Evolutionary conservation across 306 rosid species (phyloP), one percentile per base, ranked within the genome.

Genomic region (Prunus kanzakura): DNA sequence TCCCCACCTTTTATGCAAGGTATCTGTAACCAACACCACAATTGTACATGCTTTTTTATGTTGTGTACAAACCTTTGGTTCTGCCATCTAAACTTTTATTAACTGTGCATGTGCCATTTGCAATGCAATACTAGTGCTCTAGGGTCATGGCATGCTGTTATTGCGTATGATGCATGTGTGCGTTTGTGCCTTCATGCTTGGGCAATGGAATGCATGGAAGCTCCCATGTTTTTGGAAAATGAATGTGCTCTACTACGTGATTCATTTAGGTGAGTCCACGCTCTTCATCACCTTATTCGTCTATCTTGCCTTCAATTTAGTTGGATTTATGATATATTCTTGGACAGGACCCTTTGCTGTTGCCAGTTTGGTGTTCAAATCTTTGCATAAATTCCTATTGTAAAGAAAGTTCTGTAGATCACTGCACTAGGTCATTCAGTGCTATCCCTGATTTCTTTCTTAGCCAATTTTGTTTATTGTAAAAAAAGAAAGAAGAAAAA

Each of bases 191-290:
- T 96, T 77, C 99, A 96, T 82, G 96, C 99, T 74, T 96, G 99
- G 99, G 98, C 99, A 79, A 92, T 92, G 98, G 96, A 92, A 77
- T 89, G 93, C 82, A 86, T 87, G 98, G 99, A 96, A 89, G 99
- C 99, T 67, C 99, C 99, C 2, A 91, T 84, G 96, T 96, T 96
- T 79, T 76, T 96, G 86, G 97, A 92, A 81, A 96, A 91, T 82
- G 99, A 96, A 82, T 92, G 98, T 79, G 88, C 97, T 67, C 81
- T 89, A 55, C 85, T 96, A 75, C 84, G 99, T 73, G 98, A 96
- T 66, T 83, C 97, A 75, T 95, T 95, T 81, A 84, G 91, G 99
- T 95, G 79, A 88, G 92, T 86, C 80, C 30, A 67, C 29, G 65
- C 46, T 71, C 75, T 80, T 60, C 47, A 30, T 10, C 69, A 51